Evolutionary conservation across 2,329 filamentous ascomycete genomes (phyloP).

Genomic region (Fusarium floridanum): DNA sequence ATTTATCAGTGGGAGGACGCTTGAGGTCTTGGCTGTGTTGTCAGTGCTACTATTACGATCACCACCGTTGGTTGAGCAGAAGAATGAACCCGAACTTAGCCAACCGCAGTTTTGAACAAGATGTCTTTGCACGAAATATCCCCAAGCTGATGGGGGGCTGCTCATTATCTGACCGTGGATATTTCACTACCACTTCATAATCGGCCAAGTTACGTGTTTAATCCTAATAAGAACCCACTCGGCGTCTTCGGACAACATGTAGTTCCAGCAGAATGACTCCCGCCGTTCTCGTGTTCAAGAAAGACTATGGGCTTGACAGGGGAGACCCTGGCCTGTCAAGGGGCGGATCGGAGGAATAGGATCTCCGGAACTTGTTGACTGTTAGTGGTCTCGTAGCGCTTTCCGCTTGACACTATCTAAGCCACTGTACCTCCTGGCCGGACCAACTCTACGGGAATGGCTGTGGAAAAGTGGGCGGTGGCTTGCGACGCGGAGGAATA

Average conservation of each 20-base stretch:
- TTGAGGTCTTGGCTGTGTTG: not conserved
- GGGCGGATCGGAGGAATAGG: not conserved
- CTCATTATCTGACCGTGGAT: not conserved
- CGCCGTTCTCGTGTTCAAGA: not conserved
- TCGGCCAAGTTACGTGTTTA: not conserved
- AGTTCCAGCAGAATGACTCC: not conserved
- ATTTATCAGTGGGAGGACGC: slow-evolving; percentile 47
- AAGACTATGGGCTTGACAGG: not conserved
- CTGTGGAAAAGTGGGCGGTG: not conserved
- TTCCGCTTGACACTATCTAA: not conserved
- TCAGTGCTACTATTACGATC: not conserved
- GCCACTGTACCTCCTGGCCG: not conserved
- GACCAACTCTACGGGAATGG: not conserved
- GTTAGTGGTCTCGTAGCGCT: not conserved
- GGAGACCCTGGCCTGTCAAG: not conserved
- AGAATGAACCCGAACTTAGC: not conserved
- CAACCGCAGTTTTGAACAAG: not conserved
- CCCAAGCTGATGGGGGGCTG: not conserved
- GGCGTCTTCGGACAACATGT: not conserved
- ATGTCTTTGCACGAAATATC: not conserved
- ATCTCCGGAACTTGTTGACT: not conserved
- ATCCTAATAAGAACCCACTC: not conserved
- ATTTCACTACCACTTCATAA: not conserved
- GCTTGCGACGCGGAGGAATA: not conserved
- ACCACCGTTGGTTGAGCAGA: too few relatives aligned